These are phyloP conservation scores for Rhytidhysteron rufulum DNA, from an alignment of 2,329 filamentous ascomycete genomes.

Conservation along the genomic window DNA sequence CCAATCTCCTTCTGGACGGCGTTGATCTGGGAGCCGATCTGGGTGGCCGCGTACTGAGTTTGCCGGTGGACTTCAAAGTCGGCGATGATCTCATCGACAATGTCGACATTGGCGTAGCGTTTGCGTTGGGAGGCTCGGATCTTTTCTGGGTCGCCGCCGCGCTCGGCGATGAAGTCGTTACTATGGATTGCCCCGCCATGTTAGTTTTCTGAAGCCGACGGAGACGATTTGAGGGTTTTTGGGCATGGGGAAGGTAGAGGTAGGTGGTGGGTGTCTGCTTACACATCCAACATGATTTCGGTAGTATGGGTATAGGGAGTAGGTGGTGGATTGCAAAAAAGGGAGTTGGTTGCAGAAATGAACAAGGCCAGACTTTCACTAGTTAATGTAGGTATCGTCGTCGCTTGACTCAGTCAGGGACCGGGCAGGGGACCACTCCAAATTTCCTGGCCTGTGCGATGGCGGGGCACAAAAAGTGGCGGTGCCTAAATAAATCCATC, in stretches of 20 bases:
- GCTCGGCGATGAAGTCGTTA: conserved; percentile 62
- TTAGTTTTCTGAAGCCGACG: too few species aligned
- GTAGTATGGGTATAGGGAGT: background rate
- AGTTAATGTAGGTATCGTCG: too few species aligned
- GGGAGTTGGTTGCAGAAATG: too few species aligned
- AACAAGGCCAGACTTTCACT: too few species aligned
- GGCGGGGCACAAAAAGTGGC: too few species aligned
- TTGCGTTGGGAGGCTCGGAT: conserved; percentile 88
- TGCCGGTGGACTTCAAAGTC: conserved; percentile 81
- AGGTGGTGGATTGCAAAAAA: background rate
- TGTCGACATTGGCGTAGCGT: conserved; percentile 73
- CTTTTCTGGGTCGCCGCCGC: conserved; percentile 85
- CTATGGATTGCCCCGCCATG: conserved; percentile 34
- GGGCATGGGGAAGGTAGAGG: background rate
- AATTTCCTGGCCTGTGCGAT: too few species aligned
- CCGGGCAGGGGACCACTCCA: too few species aligned
- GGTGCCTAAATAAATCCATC: too few species aligned
- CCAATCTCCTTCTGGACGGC: conserved; percentile 86
- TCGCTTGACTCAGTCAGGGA: too few species aligned
- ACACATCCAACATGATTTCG: too few species aligned
- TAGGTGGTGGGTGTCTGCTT: background rate
- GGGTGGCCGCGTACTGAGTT: conserved; percentile 73
- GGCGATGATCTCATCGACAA: conserved; percentile 85
- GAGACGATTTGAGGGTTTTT: background rate
- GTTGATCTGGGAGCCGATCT: conserved; percentile 83